Conservation (phyloP, 257 asterid species). For the Solanum tarapatanum region DNA sequence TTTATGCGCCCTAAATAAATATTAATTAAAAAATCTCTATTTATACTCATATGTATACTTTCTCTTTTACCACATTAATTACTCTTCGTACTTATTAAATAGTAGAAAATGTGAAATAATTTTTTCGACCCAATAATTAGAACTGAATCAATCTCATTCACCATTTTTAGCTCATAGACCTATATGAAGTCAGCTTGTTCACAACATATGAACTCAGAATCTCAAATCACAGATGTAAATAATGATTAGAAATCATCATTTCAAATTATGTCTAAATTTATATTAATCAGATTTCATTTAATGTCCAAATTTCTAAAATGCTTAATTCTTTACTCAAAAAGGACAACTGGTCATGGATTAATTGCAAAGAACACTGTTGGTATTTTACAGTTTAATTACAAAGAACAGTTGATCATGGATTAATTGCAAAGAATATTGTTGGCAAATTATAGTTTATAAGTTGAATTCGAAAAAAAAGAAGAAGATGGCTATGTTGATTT, state of each 20-base stretch:
- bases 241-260: neutral
- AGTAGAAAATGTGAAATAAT: too few species aligned
- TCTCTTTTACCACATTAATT: too few species aligned
- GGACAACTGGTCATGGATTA: neutral
- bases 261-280: too few species aligned
- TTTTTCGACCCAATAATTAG: too few species aligned
- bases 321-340: neutral
- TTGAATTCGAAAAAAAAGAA: neutral
- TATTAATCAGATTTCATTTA: too few species aligned
- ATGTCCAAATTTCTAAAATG: neutral
- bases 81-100: neutral
- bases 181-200: too few species aligned
- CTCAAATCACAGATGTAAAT: neutral
- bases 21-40: neutral
- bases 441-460: neutral
- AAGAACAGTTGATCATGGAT: neutral
- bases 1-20: too few species aligned
- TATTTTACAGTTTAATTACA: too few species aligned
- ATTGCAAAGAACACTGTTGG: neutral
- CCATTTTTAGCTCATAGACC: too few species aligned
- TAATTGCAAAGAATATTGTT: neutral
- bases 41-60: neutral
- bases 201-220: neutral
- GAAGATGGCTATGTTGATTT: neutral
- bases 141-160: too few species aligned